Base-by-base conservation (phyloP, 2,329 filamentous ascomycete species). In the Fonsecaea nubica region DNA sequence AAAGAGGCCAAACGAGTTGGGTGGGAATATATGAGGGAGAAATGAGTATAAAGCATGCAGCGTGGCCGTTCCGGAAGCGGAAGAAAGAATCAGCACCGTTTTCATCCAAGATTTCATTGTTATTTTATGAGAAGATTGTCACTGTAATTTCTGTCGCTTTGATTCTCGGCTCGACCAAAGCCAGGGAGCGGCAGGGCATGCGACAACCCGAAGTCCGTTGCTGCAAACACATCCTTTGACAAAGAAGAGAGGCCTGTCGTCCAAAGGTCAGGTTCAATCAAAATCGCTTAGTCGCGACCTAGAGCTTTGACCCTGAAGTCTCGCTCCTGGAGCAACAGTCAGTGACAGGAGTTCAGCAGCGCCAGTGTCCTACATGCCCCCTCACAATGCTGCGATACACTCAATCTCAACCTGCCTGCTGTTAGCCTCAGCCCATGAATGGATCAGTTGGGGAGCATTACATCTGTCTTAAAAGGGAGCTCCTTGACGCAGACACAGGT, bases 401-500 rank as follows among this genome's bases (percentile, higher is more conserved):
- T 73, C 72, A 61, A 73, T 73, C 61, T 73, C 72, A 45, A 73
- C 71, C 71, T 72, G 60, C 9, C 30, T 55, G 30, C 52, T 33
- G 52, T 36, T 55, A 36, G 52, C 52, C n/a, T 25, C 3, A 25
- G 25, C 18, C 12, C 21, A 8, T 1, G 18, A 21, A 18, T 33
- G 10, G 21, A n/a, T 25, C 8, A 30, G 35, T 30, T 35, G 52
- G 33, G 12, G 2, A 9, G 2, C 52, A 8, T n/a, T 63, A 71
- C 72, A 71, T 73, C 72, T 40, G 72, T 73, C 54, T 66, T 66
- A 36, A 68, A 54, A 7, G 72, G 72, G n/a, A 73, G 58, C 45
- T 73, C 72, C 58, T 70, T 71, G 61, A 73, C 70, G 52, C 65
- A 70, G 50, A 73, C 71, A 36, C 72, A 73, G 8, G 72, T 72